These are phyloP conservation scores for Colletotrichum plurivorum DNA, from an alignment of 2,329 filamentous ascomycete genomes.

Conservation along the genomic window DNA sequence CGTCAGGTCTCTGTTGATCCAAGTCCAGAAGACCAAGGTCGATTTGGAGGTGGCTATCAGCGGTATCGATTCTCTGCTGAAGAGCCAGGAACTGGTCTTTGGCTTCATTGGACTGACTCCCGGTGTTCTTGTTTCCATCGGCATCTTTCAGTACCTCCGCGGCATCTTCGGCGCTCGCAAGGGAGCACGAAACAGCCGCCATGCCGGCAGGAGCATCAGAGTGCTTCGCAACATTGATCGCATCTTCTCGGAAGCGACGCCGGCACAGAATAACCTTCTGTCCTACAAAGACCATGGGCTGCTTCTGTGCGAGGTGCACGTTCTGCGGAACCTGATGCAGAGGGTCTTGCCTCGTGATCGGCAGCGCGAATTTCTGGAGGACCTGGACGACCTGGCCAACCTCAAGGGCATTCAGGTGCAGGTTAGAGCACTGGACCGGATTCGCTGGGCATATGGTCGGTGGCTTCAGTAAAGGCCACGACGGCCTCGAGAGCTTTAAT, in stretches of 20 bases:
- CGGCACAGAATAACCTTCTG: slow-evolving; percentile 80
- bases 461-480: slow-evolving; percentile 67
- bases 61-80: slow-evolving; percentile 93
- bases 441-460: slow-evolving; percentile 90
- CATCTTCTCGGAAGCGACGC: slow-evolving; percentile 77
- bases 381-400: slow-evolving; percentile 88
- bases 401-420: slow-evolving; percentile 85
- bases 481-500: slow-evolving; percentile 24
- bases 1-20: slow-evolving; percentile 90
- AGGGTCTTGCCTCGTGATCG: slow-evolving; percentile 80
- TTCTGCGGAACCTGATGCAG: slow-evolving; percentile 78
- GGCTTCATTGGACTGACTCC: slow-evolving; percentile 97
- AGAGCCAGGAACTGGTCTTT: slow-evolving; percentile 97
- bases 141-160: slow-evolving; percentile 79
- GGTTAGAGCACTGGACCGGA: slow-evolving; percentile 82
- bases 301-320: slow-evolving; percentile 89
- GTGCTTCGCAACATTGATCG: slow-evolving; percentile 91
- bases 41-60: slow-evolving; percentile 97
- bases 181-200: slow-evolving; percentile 75
- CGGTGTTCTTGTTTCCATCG: slow-evolving; percentile 88
- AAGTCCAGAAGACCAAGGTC: slow-evolving; percentile 99
- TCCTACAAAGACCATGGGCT: slow-evolving; percentile 95
- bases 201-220: slow-evolving; percentile 79
- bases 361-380: slow-evolving; percentile 88
- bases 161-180: slow-evolving; percentile 78